Base-by-base conservation (phyloP, 1,284 basidiomycete genomes). In the Apiotrichum domesticum region DNA sequence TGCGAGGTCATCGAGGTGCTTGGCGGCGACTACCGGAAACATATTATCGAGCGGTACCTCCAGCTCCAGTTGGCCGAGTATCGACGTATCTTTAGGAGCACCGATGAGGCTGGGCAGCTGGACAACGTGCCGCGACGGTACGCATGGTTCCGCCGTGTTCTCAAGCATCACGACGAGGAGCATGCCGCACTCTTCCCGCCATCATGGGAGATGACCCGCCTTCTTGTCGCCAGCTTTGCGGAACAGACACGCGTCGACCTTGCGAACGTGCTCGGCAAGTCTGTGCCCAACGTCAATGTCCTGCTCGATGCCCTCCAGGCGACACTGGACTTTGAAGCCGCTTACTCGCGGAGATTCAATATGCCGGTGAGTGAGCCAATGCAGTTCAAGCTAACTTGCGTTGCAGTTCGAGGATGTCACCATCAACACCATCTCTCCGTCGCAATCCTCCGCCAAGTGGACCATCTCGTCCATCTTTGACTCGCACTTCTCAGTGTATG, bases 101-200 rank as follows among this genome's bases (percentile, higher is more conserved):
- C 85, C 1, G 91, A 95, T 66, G 93, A 97, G 77, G 84, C 96
- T 0, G 96, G 95, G 1, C 92, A 97, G 72, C 81, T 99, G 46
- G 96, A 99, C 77, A 99, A 99, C 63, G 83, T 98, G 5, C 85
- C 90, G 0, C 81, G 95, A 14, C 84, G 96, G 41, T 98, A 93
- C 66, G 90, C 94, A 2, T 99, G 94, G 92, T 98, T 98, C 77
- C 81, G 88, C 29, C 82, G 94, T n/a, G 76, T 95, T n/a, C 78
- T 99, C 39, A 85, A 88, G 63, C 85, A 84, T 6, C 90, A 96
- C 72, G 91, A 97, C 64, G 83, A 87, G 15, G 93, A 98, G 66
- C 87, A 88, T 60, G 86, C 86, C 0, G 78, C 83, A 13, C 83
- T 90, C 1, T 96, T 96, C 70, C 90, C 93, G 11, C 68, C 80